Evolutionary conservation across 176 grass and related monocot species (phyloP), one percentile per base, ranked within the genome.

Genomic region (Typha latifolia): DNA sequence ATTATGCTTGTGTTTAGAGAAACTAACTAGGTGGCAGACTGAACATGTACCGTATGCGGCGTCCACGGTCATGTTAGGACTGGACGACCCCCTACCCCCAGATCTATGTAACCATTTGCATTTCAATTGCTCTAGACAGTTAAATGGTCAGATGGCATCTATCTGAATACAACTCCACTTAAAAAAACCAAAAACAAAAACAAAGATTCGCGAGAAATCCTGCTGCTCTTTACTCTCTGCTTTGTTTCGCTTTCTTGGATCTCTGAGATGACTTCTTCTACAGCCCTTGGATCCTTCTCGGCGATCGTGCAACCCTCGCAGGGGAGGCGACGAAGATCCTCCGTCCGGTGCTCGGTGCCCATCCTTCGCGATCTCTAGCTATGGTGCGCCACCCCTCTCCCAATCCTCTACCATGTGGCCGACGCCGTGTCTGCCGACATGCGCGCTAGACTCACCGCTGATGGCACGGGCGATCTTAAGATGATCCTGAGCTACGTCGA

Each of bases 401-500:
- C 68, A 0, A 68, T 80, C 63, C 82, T 84, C 55, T 72, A 77
- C 18, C 72, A 62, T 52, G 72, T 84, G 27, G 77, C 77, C 4
- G 72, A 68, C 62, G 66, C 63, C 55, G 72, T 84, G 67, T 53
- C 72, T 32, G 49, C 32, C 27, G 71, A 26, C 51, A 86, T 82
- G 84, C 72, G 72, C 12, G 24, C 62, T 3, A 76, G 67, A 7
- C 75, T 79, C 53, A 49, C 49, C 5, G 19, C 5, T 1, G 66
- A 82, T 26, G 68, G 72, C 72, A 76, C 51, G 34, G 64, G 72
- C 72, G 68, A 82, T 69, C 76, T 87, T 34, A 72, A 76, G 71
- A 72, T 79, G 80, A 87, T 87, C 66, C 79, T 77, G 26, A 87
- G 75, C 68, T 78, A 82, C 62, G 79, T 82, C 66, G 64, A 82